These are phyloP conservation scores for Sechiopsis laciniata DNA, from an alignment of 306 rosid genomes.

Conservation along the genomic window DNA sequence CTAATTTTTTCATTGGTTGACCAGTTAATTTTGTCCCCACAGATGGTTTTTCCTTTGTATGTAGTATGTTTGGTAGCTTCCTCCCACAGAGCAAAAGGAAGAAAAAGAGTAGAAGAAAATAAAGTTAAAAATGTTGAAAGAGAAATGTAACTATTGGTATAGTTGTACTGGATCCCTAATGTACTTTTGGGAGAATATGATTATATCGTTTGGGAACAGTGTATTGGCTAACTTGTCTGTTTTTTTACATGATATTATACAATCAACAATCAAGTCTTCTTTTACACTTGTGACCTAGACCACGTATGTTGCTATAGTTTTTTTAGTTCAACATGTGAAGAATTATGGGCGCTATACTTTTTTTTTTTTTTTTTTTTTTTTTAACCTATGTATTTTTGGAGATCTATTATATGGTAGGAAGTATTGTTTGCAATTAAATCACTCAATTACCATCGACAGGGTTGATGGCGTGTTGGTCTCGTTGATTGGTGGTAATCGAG, in stretches of 20 bases:
- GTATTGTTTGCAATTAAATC: too few relatives aligned
- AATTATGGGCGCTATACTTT: too few relatives aligned
- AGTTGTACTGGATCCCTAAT: slow-evolving; percentile 1
- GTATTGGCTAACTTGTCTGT: neutral
- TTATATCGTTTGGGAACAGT: neutral
- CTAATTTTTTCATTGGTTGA: slow-evolving; percentile 14
- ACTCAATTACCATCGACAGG: too few relatives aligned
- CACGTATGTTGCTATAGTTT: too few relatives aligned
- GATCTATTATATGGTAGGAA: too few relatives aligned
- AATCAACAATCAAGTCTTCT: neutral
- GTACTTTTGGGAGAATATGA: neutral
- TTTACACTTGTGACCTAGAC: neutral
- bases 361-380: too few relatives aligned
- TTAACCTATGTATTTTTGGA: too few relatives aligned
- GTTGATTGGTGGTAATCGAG: too few relatives aligned
- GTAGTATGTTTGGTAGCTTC: neutral
- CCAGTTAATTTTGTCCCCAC: slow-evolving; percentile 12
- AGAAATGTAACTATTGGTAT: slow-evolving; percentile 11
- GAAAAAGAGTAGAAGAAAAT: neutral
- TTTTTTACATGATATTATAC: slow-evolving; percentile 3
- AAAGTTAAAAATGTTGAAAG: neutral
- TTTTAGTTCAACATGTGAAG: too few relatives aligned
- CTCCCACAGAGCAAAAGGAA: slow-evolving; percentile 1
- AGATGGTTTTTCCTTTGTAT: slow-evolving; percentile 14
- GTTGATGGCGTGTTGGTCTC: too few relatives aligned